Evolutionary conservation across 768 basidiomycete species (phyloP), one percentile per base, ranked within the genome.

Genomic region (Amanita jacksonii): DNA sequence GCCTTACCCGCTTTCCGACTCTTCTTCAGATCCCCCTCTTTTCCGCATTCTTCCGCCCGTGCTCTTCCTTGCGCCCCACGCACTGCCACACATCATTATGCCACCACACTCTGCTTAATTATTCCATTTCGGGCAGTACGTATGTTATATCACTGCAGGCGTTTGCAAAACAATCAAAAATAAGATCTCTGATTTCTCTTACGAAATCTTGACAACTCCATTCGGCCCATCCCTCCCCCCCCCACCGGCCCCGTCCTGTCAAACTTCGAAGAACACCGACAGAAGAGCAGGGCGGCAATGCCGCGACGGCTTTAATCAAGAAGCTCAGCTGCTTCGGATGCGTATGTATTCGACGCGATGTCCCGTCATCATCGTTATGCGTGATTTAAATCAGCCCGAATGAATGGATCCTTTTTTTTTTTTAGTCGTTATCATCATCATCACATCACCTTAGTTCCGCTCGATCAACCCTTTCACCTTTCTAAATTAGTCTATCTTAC

Each of bases 111-210:
- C 45, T 45, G 41, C 45, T 8, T 5, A 24, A 3, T 30, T 3
- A 4, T 42, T 9, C 12, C 36, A 6, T 37, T 22, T 25, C 6
- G 19, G 13, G 34, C 41, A 4, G 15, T 28, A 20, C 19, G 18
- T 32, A 46, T 25, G 24, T 23, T n/a, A 16, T 35, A 32, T 23
- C 6, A 24, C 28, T 41, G 27, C 41, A 43, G 35, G 23, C 19
- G 12, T 18, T 43, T 43, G 41, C 27, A 33, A 43, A 43, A 22
- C 31, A 43, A 5, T 16, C 15, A 9, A 31, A 43, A 33, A 40
- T 48, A 37, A 32, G 39, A 49, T 45, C 50, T 52, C 49, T 15
- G 50, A 53, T 48, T 46, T 13, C 34, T n/a, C 36, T 36, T 42
- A 44, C 7, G 43, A 47, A 40, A 45, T 33, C 23, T 47, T 41